Evolutionary conservation across 2,329 filamentous ascomycete species (phyloP), one percentile per base, ranked within the genome.

Genomic region (Thelonectria blattea): DNA sequence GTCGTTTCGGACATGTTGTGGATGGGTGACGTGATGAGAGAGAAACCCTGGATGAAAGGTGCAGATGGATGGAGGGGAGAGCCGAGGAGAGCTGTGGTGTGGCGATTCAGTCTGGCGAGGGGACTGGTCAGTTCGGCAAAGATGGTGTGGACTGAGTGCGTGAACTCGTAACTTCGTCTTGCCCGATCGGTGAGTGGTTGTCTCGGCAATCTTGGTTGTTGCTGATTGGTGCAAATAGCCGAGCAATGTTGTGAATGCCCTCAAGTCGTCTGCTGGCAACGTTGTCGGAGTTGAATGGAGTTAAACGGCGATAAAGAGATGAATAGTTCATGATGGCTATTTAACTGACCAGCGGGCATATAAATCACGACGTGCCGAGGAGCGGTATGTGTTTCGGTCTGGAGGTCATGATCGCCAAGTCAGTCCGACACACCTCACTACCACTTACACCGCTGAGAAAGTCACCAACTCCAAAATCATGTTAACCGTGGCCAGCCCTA

Each of bases 161-260:
- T 24, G 27, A 30, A 10, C 27, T 30, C 8, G 9, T 30, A 6
- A 7, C 12, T 32, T 7, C 27, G 3, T n/a, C 22, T 9, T 9
- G 17, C 20, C 11, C 10, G 17, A 9, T 15, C 2, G 22, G 12
- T 50, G 24, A 68, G 52, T 68, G 62, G 66, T 22, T 39, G 27
- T 7, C 15, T 69, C 66, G 66, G 66, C 64, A 62, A 62, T 37
- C n/a, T 27, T 18, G 22, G 12, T n/a, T 4, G 49, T 12, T 34
- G 5, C 3, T 10, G 7, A 61, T 57, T 61, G 58, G 58, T 22
- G 39, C 17, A 37, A 27, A 39, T 46, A 50, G 49, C 50, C 58
- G 58, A 61, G 10, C 12, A 11, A 7, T 3, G 17, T n/a, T 22
- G n/a, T 30, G 27, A 30, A 37, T 37, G 11, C 34, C 34, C 34